These are phyloP conservation scores for Penicillium sclerotiorum DNA, from an alignment of 2,329 filamentous ascomycete genomes.

Conservation along the genomic window DNA sequence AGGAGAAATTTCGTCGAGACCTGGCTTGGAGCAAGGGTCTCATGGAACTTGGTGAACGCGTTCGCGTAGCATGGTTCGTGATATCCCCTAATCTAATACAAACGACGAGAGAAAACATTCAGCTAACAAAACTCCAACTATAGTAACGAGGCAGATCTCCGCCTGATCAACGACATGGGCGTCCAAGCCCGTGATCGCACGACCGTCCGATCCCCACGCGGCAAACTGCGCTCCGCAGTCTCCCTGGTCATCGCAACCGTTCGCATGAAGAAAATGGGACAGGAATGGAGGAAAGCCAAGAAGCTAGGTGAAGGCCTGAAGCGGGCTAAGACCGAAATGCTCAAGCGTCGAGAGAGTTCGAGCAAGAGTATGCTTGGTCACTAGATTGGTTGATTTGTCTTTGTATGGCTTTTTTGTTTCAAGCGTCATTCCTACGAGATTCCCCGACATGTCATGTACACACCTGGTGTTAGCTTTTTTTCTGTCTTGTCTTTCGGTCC, in stretches of 20 bases:
- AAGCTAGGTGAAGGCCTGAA: constrained; percentile 48
- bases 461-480: background rate
- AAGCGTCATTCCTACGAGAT: constrained; percentile 24
- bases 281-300: constrained; percentile 48
- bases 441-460: constrained; percentile 25
- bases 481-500: background rate
- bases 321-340: constrained; percentile 45
- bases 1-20: constrained; percentile 76
- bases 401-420: constrained; percentile 21
- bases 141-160: constrained; percentile 90
- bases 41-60: constrained; percentile 74
- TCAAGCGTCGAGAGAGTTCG: constrained; percentile 40
- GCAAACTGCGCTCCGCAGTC: constrained; percentile 47
- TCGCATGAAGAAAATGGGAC: constrained; percentile 49
- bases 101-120: background rate
- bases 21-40: constrained; percentile 86
- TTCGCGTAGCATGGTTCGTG: constrained; percentile 74
- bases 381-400: constrained; percentile 12
- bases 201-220: constrained; percentile 37
- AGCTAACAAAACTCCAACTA: constrained; percentile 11
- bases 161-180: constrained; percentile 81
- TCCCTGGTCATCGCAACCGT: constrained; percentile 47
- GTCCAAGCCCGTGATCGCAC: constrained; percentile 52
- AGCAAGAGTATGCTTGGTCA: constrained; percentile 24
- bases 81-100: constrained; percentile 1